Conservation (phyloP, 73 alveolate species). For the Uronychia setigera region DNA sequence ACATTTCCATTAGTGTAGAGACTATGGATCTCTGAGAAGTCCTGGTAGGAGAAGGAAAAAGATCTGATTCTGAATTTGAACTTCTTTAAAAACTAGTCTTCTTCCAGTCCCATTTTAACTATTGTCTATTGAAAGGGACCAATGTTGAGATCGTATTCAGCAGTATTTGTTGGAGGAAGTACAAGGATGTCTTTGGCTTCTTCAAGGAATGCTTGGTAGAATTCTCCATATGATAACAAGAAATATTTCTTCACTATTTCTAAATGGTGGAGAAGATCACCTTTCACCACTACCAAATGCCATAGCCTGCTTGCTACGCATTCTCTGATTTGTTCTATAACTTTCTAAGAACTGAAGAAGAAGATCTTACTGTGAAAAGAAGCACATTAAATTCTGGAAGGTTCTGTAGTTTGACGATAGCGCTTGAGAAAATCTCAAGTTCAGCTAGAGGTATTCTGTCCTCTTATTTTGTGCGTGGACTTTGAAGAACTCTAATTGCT, state of each 20-base stretch:
- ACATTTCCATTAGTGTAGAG: slow-evolving; percentile 47
- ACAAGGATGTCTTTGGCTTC: slow-evolving; percentile 76
- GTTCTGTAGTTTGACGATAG: slow-evolving; percentile 72
- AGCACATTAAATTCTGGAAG: slow-evolving; percentile 76
- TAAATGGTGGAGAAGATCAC: slow-evolving; percentile 77
- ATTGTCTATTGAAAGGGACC: slow-evolving; percentile 61
- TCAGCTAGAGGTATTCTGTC: slow-evolving; percentile 81
- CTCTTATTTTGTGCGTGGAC: slow-evolving; percentile 69
- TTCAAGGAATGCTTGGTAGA: slow-evolving; percentile 79
- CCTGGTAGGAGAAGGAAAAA: slow-evolving; percentile 42
- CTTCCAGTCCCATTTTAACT: slow-evolving; percentile 54
- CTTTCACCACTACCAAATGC: slow-evolving; percentile 86
- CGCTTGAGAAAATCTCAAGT: slow-evolving; percentile 77
- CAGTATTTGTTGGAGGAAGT: slow-evolving; percentile 71
- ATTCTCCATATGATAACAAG: slow-evolving; percentile 90
- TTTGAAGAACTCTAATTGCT: slow-evolving; percentile 85
- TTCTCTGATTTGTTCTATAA: slow-evolving; percentile 83
- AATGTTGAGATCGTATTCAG: slow-evolving; percentile 54
- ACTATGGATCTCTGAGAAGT: slow-evolving; percentile 34
- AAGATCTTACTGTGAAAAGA: slow-evolving; percentile 57
- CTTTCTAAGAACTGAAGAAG: slow-evolving; percentile 27
- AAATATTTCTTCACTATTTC: slow-evolving; percentile 80
- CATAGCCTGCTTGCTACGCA: slow-evolving; percentile 83
- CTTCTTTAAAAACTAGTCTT: slow-evolving; percentile 50
- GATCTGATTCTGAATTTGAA: slow-evolving; percentile 56